Percentiles rank a stretch among this genome's conserved stretches.
Conservation (phyloP, 495 filamentous ascomycete species). For the Lasiosphaeria ovina region DNA sequence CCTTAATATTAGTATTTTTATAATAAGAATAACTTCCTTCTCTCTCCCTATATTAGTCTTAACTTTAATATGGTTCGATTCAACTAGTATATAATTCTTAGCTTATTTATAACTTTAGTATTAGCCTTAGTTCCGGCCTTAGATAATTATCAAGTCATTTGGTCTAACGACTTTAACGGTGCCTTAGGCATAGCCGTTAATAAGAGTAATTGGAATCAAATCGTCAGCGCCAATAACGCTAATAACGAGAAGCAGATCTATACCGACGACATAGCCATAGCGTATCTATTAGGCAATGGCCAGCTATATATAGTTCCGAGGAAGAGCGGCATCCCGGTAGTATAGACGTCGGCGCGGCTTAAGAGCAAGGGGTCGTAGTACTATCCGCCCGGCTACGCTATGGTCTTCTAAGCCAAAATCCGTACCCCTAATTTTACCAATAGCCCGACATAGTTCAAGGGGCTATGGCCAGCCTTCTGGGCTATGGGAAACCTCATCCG, state of each 20-base stretch:
- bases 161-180: background rate
- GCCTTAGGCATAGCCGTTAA: background rate
- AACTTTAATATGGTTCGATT: no score
- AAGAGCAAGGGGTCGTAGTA: background rate
- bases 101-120: no score
- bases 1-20: no score
- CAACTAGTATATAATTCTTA: no score
- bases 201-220: background rate
- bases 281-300: background rate
- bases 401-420: slow-evolving; percentile 6
- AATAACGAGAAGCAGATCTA: background rate
- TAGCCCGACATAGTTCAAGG: background rate
- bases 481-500: background rate
- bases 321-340: background rate
- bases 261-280: background rate
- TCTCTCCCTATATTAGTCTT: no score
- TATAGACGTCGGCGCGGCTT: background rate
- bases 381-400: background rate
- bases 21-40: no score
- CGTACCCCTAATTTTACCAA: background rate
- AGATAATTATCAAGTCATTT: background rate
- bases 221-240: background rate
- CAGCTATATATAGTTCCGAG: background rate
- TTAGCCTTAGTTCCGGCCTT: background rate
- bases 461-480: slow-evolving; percentile 4